A percentile compares a stretch with the other conserved stretches of the same genome.
These are phyloP conservation scores for Pseudovirgaria hyperparasitica DNA, from an alignment of 2,329 filamentous ascomycete genomes.

Conservation along the genomic window DNA sequence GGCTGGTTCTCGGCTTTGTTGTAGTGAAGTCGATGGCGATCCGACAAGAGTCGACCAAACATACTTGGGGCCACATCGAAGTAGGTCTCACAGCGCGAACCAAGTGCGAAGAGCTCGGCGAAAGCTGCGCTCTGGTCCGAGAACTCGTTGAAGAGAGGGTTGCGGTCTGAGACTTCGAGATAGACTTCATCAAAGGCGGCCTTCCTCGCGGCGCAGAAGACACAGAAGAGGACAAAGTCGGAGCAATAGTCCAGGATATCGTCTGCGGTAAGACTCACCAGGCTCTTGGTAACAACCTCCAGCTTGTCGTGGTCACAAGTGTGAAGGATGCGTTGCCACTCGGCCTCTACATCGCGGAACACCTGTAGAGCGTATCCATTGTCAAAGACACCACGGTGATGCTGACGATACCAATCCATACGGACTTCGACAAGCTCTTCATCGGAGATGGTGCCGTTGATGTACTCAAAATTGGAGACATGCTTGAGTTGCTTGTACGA, in stretches of 20 bases:
- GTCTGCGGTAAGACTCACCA: slow-evolving; percentile 12
- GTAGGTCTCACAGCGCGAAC: slow-evolving; percentile 50
- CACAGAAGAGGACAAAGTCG: slow-evolving; percentile 43
- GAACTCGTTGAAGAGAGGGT: slow-evolving; percentile 47
- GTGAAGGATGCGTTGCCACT: slow-evolving; percentile 17
- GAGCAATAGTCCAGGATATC: slow-evolving; percentile 19
- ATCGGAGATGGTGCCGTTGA: slow-evolving; percentile 15
- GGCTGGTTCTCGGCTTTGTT: slow-evolving; percentile 30
- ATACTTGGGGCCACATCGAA: slow-evolving; percentile 38
- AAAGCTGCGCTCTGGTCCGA: slow-evolving; percentile 52
- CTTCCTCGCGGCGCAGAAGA: slow-evolving; percentile 45
- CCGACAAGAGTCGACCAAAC: slow-evolving; percentile 21
- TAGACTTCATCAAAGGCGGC: slow-evolving; percentile 50
- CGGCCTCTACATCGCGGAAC: slow-evolving; percentile 18
- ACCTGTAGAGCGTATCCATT: slow-evolving; percentile 14
- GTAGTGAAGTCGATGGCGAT: slow-evolving; percentile 30
- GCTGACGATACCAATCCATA: slow-evolving; percentile 23
- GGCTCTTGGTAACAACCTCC: slow-evolving; percentile 16
- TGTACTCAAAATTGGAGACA: slow-evolving; percentile 22
- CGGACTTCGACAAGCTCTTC: slow-evolving; percentile 18
- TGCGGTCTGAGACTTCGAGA: slow-evolving; percentile 48
- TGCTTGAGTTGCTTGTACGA: slow-evolving; percentile 23
- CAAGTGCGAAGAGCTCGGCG: slow-evolving; percentile 49
- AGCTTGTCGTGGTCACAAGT: slow-evolving; percentile 16
- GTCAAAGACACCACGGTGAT: slow-evolving; percentile 12